These are phyloP conservation scores for Cetradonia linearis DNA, from an alignment of 495 filamentous ascomycete species.

Conservation along the genomic window DNA sequence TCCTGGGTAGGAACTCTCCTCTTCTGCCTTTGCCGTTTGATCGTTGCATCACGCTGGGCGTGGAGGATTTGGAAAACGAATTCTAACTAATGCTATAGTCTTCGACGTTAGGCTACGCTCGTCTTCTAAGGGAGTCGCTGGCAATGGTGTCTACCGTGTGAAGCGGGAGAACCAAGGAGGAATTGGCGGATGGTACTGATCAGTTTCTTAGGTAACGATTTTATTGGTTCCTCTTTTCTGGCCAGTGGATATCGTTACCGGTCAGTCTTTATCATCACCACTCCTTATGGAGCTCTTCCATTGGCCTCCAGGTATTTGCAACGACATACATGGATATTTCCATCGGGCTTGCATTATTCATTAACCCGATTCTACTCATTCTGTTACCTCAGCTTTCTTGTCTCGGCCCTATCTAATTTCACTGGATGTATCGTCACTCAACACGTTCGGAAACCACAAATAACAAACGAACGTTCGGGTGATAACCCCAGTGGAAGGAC, in stretches of 20 bases:
- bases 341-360: conserved; percentile 4
- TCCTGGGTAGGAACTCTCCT: conserved; percentile 89
- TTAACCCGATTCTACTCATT: conserved; percentile 17
- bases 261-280: conserved; percentile 18
- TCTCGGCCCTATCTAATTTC: conserved; percentile 19
- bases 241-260: conserved; percentile 15
- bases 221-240: conserved; percentile 6
- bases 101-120: conserved; percentile 91
- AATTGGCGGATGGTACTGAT: conserved; percentile 47
- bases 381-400: conserved; percentile 17
- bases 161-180: conserved; percentile 58
- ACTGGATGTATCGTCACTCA: conserved; percentile 11
- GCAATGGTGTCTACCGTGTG: conserved; percentile 57
- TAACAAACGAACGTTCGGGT: conserved; percentile 7
- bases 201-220: conserved; percentile 14
- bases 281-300: conserved; percentile 5
- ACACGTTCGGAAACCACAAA: conserved; percentile 11
- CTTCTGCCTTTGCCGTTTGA: conserved; percentile 75
- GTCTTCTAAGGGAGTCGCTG: conserved; percentile 76
- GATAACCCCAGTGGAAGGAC: background rate
- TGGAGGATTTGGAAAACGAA: conserved; percentile 50
- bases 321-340: conserved; percentile 16
- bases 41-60: conserved; percentile 61
- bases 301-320: conserved; percentile 13
- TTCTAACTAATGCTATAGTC: conserved; percentile 79